These are phyloP conservation scores for Epichloe sibirici DNA, from an alignment of 2,329 filamentous ascomycete genomes.

Conservation along the genomic window DNA sequence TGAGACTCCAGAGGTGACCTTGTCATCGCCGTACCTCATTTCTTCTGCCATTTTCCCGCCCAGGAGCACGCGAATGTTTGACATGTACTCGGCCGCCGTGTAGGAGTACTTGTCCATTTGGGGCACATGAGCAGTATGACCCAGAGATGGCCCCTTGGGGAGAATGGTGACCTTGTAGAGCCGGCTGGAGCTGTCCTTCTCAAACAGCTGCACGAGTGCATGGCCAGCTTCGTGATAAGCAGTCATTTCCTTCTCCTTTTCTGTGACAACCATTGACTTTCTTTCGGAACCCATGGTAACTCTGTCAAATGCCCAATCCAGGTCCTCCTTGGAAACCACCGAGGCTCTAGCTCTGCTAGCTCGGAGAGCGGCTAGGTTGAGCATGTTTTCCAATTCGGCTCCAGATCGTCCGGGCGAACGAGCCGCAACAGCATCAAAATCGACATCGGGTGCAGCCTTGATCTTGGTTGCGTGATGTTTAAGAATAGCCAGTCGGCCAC, in stretches of 20 bases:
- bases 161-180: conserved; percentile 98
- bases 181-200: conserved; percentile 55
- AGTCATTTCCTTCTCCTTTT: conserved; percentile 92
- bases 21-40: conserved; percentile 80
- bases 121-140: conserved; percentile 77
- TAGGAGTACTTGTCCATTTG: conserved; percentile 87
- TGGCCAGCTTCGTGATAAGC: conserved; percentile 95
- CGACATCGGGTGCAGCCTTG: conserved; percentile 66
- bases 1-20: conserved; percentile 80
- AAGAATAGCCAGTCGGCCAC: conserved; percentile 83
- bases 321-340: conserved; percentile 64
- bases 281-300: conserved; percentile 94
- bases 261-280: conserved; percentile 76
- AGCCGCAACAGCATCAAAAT: conserved; percentile 70
- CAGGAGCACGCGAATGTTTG: conserved; percentile 67
- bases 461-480: conserved; percentile 91
- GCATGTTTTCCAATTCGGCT: conserved; percentile 89
- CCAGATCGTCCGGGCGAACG: conserved; percentile 88
- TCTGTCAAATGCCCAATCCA: conserved; percentile 97
- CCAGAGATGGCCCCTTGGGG: conserved; percentile 74
- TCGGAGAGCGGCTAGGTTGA: conserved; percentile 89
- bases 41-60: conserved; percentile 87
- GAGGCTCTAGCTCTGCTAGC: conserved; percentile 78
- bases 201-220: conserved; percentile 77
- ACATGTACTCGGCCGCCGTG: conserved; percentile 73